These are phyloP conservation scores for Fusarium nygamai DNA, from an alignment of 2,329 filamentous ascomycete genomes.

Conservation along the genomic window DNA sequence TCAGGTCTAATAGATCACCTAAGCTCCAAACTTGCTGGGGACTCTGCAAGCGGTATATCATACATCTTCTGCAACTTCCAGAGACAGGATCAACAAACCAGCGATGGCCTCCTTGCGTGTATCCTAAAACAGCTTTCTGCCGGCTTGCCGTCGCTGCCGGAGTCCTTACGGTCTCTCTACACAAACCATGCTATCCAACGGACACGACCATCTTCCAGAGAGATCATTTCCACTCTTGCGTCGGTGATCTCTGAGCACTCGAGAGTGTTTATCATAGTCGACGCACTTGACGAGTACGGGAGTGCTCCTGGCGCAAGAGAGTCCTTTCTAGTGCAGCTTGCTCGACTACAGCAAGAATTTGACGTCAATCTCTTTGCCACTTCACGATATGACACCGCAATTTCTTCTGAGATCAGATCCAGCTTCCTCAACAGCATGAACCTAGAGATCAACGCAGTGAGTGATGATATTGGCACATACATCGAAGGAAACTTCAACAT, in stretches of 20 bases:
- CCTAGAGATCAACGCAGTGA: rapidly evolving
- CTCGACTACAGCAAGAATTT: background rate
- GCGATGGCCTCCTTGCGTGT: background rate
- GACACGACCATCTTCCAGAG: background rate
- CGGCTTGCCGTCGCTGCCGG: rapidly evolving
- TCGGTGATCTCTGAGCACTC: rapidly evolving
- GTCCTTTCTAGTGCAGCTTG: rapidly evolving
- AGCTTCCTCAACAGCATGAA: rapidly evolving
- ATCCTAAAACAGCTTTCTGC: background rate
- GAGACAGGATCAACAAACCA: background rate
- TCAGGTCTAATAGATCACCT: background rate
- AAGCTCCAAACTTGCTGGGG: rapidly evolving
- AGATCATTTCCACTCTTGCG: background rate
- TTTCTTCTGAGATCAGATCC: background rate
- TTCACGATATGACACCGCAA: background rate
- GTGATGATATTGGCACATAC: rapidly evolving
- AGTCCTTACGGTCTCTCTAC: background rate
- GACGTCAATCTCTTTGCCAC: background rate
- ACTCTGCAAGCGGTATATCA: background rate
- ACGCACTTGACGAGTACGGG: background rate
- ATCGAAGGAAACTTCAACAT: background rate
- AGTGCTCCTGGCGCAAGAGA: background rate
- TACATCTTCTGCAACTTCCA: background rate
- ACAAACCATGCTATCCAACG: background rate
- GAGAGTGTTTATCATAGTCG: rapidly evolving